Conservation (phyloP, 805 yeast species). For the Pichia insulana region DNA sequence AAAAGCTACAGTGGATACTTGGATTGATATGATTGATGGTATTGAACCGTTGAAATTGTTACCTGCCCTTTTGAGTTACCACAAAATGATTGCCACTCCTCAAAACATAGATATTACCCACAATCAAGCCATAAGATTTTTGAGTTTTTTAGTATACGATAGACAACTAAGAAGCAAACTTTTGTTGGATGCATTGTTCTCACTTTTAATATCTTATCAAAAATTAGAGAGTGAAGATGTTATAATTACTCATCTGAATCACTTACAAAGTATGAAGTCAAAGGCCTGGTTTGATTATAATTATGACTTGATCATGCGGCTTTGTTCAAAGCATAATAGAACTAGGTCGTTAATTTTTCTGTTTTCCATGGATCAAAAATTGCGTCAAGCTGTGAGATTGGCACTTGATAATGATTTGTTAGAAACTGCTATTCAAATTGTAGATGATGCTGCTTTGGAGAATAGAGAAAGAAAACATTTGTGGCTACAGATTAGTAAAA, state of each 20-base stretch:
- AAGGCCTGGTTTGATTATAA: constrained; percentile 39
- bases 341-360: constrained; percentile 62
- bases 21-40: constrained; percentile 51
- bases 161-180: constrained; percentile 34
- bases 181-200: constrained; percentile 63
- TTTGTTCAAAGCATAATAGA: constrained; percentile 54
- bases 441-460: constrained; percentile 39
- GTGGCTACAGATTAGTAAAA: constrained; percentile 61
- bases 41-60: constrained; percentile 57
- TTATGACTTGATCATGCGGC: constrained; percentile 62
- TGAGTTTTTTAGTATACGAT: constrained; percentile 45
- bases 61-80: constrained; percentile 69
- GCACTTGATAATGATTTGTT: constrained; percentile 56
- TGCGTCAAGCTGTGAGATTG: constrained; percentile 71
- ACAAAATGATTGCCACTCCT: constrained; percentile 33
- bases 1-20: constrained; percentile 58
- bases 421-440: constrained; percentile 49
- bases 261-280: constrained; percentile 14
- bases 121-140: constrained; percentile 60
- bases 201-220: constrained; percentile 50
- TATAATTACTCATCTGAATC: constrained; percentile 42
- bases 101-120: constrained; percentile 32
- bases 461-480: constrained; percentile 49
- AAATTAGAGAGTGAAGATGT: constrained; percentile 35
- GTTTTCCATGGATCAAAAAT: constrained; percentile 58